A percentile compares a stretch with the other conserved stretches of the same genome.
phyloP scores from a whole-genome alignment of 225 moss, liverwort and hornwort species.

The Takakia lepidozioides region DNA sequence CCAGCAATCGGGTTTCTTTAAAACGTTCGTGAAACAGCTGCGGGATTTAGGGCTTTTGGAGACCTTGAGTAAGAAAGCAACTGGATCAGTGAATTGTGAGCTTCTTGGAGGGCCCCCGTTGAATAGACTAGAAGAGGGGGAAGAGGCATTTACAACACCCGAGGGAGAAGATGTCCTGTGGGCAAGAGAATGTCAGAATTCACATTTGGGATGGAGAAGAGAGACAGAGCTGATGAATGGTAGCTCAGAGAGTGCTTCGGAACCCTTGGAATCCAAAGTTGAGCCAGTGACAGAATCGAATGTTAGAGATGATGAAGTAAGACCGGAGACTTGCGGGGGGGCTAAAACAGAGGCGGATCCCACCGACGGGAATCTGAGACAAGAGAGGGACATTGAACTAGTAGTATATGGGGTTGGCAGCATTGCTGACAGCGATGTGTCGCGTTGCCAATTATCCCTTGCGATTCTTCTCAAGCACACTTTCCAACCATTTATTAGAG shows the following conservation, averaged over 20 bases:
- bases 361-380: no score
- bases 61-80: no score
- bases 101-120: no score
- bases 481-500: conserved; percentile 22
- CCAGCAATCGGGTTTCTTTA: conserved; percentile 55
- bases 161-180: no score
- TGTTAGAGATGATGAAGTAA: conserved; percentile 1
- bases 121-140: no score
- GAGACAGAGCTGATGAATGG: no score
- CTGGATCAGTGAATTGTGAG: no score
- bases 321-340: conserved; percentile 1
- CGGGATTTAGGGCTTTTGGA: conserved; percentile 44
- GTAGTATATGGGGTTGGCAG: conserved; percentile 86
- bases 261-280: no score
- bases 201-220: no score
- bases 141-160: no score
- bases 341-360: no score
- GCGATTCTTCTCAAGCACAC: conserved; percentile 59
- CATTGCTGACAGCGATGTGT: conserved; percentile 71
- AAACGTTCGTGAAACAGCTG: conserved; percentile 61
- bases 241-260: not conserved
- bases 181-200: no score
- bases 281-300: conserved; percentile 1
- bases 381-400: conserved; percentile 36
- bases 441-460: conserved; percentile 84